phyloP scores from a whole-genome alignment of 169 alveolate species.

The Plasmodium vinckei region DNA sequence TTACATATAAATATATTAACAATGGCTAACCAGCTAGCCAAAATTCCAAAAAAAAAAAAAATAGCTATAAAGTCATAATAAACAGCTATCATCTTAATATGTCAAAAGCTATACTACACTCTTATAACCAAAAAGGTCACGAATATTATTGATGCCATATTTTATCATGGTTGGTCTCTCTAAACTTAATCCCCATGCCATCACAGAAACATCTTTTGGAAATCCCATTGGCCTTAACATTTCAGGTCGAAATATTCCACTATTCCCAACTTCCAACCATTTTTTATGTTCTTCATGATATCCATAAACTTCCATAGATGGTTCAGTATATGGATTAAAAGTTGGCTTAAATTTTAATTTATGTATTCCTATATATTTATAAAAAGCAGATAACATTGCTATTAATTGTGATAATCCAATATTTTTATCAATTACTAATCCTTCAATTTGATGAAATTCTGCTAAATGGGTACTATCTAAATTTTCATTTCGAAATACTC shows the following conservation, averaged over 20 bases:
- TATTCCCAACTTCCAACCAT: constrained; percentile 99
- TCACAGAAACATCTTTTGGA: constrained; percentile 97
- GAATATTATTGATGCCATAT: constrained; percentile 95
- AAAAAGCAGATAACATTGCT: constrained; percentile 93
- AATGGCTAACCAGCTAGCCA: background rate
- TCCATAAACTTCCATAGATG: constrained; percentile 99
- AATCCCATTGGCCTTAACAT: constrained; percentile 99
- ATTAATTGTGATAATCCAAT: constrained; percentile 94
- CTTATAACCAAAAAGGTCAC: constrained; percentile 97
- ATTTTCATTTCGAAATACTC: constrained; percentile 99
- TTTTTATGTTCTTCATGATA: constrained; percentile 95
- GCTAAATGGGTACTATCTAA: constrained; percentile 99
- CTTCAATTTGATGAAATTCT: constrained; percentile 99
- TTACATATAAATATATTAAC: too few relatives aligned
- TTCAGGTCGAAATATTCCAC: constrained; percentile 99
- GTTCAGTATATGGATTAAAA: constrained; percentile 99
- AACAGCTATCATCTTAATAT: background rate
- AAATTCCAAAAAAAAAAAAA: background rate
- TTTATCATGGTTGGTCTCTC: constrained; percentile 99
- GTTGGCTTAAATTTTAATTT: constrained; percentile 98
- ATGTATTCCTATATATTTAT: constrained; percentile 94
- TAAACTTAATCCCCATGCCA: constrained; percentile 99
- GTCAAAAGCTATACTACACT: constrained; percentile 6
- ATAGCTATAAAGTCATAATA: background rate
- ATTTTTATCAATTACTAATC: constrained; percentile 94